Evolutionary conservation across 345 rosid species (phyloP).

Genomic region (Syzygium jambos): DNA sequence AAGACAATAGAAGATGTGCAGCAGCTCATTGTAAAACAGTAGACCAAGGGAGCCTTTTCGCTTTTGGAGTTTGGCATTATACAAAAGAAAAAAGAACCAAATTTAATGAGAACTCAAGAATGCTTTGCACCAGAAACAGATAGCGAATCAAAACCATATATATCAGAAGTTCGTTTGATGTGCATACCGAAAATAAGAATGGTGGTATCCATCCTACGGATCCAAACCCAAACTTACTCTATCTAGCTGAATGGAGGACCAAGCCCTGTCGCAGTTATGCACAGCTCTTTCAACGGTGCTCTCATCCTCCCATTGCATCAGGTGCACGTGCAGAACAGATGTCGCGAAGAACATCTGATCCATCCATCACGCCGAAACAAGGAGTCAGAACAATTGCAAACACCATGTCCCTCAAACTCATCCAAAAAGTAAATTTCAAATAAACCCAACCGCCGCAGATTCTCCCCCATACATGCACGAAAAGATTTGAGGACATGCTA

Average conservation of each 20-base stretch:
- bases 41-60: slow-evolving; percentile 63
- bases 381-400: neutral
- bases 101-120: neutral
- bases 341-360: slow-evolving; percentile 87
- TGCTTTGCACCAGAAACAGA: neutral
- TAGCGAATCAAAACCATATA: neutral
- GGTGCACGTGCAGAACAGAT: slow-evolving; percentile 79
- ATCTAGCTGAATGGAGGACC: slow-evolving; percentile 61
- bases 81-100: neutral
- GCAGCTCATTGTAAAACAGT: slow-evolving; percentile 86
- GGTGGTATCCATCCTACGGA: neutral
- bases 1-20: slow-evolving; percentile 79
- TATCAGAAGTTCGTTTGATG: neutral
- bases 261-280: slow-evolving; percentile 54
- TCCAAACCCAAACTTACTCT: slow-evolving; percentile 35
- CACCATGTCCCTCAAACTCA: neutral
- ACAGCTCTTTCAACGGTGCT: slow-evolving; percentile 60
- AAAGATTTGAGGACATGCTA: neutral
- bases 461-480: neutral
- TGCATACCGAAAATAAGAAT: neutral
- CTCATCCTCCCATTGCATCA: slow-evolving; percentile 85
- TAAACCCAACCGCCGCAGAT: neutral
- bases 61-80: slow-evolving; percentile 16
- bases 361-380: neutral
- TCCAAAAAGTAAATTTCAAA: neutral